phyloP scores from a whole-genome alignment of 1,284 basidiomycete genomes.

The Ganoderma resinaceum region DNA sequence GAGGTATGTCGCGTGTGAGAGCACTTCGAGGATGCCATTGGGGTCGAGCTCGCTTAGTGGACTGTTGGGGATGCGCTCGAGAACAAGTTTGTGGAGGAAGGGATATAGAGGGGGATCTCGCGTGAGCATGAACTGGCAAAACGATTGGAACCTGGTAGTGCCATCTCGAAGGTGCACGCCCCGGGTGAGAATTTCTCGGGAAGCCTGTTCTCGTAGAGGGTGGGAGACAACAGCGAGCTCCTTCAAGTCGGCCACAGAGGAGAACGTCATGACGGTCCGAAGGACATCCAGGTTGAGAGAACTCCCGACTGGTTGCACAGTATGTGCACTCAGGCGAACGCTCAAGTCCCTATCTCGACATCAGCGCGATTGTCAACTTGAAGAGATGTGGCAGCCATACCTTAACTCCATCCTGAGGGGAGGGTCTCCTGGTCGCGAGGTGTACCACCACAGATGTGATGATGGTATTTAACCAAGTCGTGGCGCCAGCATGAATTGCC shows the following conservation, averaged over 20 bases:
- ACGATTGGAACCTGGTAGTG: conserved; percentile 3
- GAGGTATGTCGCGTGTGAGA: conserved; percentile 8
- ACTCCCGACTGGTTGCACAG: background rate
- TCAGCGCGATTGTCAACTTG: background rate
- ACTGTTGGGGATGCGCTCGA: conserved; percentile 1
- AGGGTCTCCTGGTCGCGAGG: background rate
- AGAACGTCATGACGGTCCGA: conserved; percentile 10
- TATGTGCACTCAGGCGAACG: background rate
- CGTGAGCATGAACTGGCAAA: conserved; percentile 11
- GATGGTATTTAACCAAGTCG: background rate
- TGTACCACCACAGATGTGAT: background rate
- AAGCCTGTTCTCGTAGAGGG: conserved; percentile 10
- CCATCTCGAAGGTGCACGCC: conserved; percentile 5
- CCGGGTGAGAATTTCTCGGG: conserved; percentile 13
- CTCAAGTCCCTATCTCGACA: background rate
- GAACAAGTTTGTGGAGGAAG: conserved; percentile 15
- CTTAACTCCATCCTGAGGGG: background rate
- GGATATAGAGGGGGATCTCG: background rate
- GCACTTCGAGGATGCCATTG: conserved; percentile 1
- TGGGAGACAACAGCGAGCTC: conserved; percentile 7
- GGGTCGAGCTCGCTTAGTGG: background rate
- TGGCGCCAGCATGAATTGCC: background rate
- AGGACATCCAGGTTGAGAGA: conserved; percentile 17
- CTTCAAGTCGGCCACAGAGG: conserved; percentile 7
- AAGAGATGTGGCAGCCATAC: background rate